These are phyloP conservation scores for Drosera spatulata DNA, from an alignment of 179 eudicot genomes.

Conservation along the genomic window DNA sequence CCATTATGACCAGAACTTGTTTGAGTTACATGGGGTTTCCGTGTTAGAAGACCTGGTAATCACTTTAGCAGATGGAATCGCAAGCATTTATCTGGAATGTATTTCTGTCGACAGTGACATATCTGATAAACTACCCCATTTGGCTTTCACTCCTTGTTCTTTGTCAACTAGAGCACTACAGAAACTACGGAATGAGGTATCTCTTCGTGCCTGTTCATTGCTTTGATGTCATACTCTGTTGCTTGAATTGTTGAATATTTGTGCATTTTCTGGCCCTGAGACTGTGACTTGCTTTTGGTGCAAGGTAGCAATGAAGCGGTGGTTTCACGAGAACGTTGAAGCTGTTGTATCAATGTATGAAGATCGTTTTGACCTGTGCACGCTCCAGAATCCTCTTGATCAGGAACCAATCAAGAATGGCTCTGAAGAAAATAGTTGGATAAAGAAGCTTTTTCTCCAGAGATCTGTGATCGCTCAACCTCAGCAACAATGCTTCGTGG, in stretches of 20 bases:
- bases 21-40: slow-evolving; percentile 46
- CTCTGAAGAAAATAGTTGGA: slow-evolving; percentile 46
- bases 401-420: slow-evolving; percentile 30
- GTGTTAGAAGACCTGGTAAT: slow-evolving; percentile 85
- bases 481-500: slow-evolving; percentile 25
- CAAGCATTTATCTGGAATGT: slow-evolving; percentile 86
- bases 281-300: slow-evolving; percentile 11
- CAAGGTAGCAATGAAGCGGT: slow-evolving; percentile 77
- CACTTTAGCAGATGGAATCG: slow-evolving; percentile 79
- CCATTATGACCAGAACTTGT: slow-evolving; percentile 48
- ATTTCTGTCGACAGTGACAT: slow-evolving; percentile 63
- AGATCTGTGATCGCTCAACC: slow-evolving; percentile 33
- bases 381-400: slow-evolving; percentile 37
- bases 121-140: slow-evolving; percentile 55
- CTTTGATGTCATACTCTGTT: not conserved
- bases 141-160: slow-evolving; percentile 64
- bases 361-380: slow-evolving; percentile 73
- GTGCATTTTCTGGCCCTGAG: slow-evolving; percentile 10
- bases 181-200: slow-evolving; percentile 87
- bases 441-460: slow-evolving; percentile 42
- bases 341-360: slow-evolving; percentile 87
- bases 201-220: slow-evolving; percentile 1
- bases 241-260: not conserved
- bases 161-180: slow-evolving; percentile 88
- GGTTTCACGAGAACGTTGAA: slow-evolving; percentile 82